phyloP scores from a whole-genome alignment of 2,329 filamentous ascomycete species.

The Aspergillus pseudotamarii region DNA sequence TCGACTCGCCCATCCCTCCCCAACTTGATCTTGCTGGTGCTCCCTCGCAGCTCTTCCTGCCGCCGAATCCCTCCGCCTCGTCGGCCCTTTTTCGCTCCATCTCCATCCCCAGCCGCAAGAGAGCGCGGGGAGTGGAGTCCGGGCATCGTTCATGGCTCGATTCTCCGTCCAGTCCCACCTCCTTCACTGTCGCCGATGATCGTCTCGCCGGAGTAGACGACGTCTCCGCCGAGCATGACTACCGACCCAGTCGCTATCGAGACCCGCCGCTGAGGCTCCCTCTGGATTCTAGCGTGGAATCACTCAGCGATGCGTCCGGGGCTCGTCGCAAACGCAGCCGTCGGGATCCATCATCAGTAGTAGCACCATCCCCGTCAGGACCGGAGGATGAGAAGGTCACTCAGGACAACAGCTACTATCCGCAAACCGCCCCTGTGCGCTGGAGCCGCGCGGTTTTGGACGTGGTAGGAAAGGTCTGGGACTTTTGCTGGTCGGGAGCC shows the following conservation, averaged over 20 bases:
- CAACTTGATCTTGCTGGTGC: slow-evolving; percentile 43
- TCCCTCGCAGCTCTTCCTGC: slow-evolving; percentile 42
- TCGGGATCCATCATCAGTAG: slow-evolving; percentile 30
- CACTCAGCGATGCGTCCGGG: slow-evolving; percentile 22
- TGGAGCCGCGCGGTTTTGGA: slow-evolving; percentile 48
- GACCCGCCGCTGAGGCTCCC: slow-evolving; percentile 29
- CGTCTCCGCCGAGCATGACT: slow-evolving; percentile 21
- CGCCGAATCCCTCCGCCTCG: slow-evolving; percentile 38
- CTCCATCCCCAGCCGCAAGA: slow-evolving; percentile 35
- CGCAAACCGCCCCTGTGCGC: slow-evolving; percentile 26
- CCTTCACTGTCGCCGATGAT: slow-evolving; percentile 38
- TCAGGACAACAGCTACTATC: slow-evolving; percentile 12
- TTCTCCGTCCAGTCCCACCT: slow-evolving; percentile 35
- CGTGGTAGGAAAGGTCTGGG: slow-evolving; percentile 70
- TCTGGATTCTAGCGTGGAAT: slow-evolving; percentile 32
- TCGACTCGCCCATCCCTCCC: slow-evolving; percentile 39
- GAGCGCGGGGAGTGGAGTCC: slow-evolving; percentile 30
- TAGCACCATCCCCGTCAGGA: slow-evolving; percentile 24
- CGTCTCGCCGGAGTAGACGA: slow-evolving; percentile 6
- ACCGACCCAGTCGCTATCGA: slow-evolving; percentile 47
- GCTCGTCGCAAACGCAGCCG: slow-evolving; percentile 37
- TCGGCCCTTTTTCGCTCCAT: slow-evolving; percentile 42
- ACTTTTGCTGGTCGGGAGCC: slow-evolving; percentile 72
- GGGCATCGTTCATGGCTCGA: slow-evolving; percentile 29
- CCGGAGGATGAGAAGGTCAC: slow-evolving; percentile 20